Percentiles rank a stretch among this genome's conserved stretches.
Evolutionary conservation across 176 grass and related monocot genomes (phyloP).

Genomic region (Phoenix roebelenii): DNA sequence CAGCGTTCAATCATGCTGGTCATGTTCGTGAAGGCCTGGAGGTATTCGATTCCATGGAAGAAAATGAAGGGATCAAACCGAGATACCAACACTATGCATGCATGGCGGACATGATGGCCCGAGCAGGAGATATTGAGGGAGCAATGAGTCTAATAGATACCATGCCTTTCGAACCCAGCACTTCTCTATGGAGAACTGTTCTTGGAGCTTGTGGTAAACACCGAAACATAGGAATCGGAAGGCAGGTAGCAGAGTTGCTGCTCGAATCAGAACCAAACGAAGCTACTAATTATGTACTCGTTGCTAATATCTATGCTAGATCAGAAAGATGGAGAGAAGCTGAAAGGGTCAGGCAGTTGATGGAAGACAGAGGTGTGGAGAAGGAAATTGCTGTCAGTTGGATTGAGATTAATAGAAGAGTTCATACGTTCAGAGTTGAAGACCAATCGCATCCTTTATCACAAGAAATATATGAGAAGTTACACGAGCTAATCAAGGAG

Average conservation of each 20-base stretch:
- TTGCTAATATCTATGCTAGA: slow-evolving; percentile 26
- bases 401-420: slow-evolving; percentile 27
- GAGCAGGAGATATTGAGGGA: slow-evolving; percentile 29
- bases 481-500: slow-evolving; percentile 18
- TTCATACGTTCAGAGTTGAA: slow-evolving; percentile 31
- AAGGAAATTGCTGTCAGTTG: slow-evolving; percentile 32
- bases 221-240: slow-evolving; percentile 15
- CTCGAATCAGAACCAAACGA: slow-evolving; percentile 27
- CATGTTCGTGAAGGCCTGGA: slow-evolving; percentile 25
- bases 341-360: slow-evolving; percentile 21
- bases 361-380: slow-evolving; percentile 20
- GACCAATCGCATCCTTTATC: slow-evolving; percentile 34
- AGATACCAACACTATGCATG: slow-evolving; percentile 39
- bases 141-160: slow-evolving; percentile 22
- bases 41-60: slow-evolving; percentile 23
- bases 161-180: slow-evolving; percentile 29
- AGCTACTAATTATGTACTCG: slow-evolving; percentile 30
- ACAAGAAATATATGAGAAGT: slow-evolving; percentile 22
- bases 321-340: slow-evolving; percentile 28
- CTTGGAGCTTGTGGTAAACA: slow-evolving; percentile 48
- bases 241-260: slow-evolving; percentile 28
- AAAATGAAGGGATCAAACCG: slow-evolving; percentile 9
- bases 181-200: slow-evolving; percentile 31
- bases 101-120: slow-evolving; percentile 32
- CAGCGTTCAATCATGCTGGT: slow-evolving; percentile 37